Conservation (phyloP, 345 rosid species). For the Rubroshorea leprosula region DNA sequence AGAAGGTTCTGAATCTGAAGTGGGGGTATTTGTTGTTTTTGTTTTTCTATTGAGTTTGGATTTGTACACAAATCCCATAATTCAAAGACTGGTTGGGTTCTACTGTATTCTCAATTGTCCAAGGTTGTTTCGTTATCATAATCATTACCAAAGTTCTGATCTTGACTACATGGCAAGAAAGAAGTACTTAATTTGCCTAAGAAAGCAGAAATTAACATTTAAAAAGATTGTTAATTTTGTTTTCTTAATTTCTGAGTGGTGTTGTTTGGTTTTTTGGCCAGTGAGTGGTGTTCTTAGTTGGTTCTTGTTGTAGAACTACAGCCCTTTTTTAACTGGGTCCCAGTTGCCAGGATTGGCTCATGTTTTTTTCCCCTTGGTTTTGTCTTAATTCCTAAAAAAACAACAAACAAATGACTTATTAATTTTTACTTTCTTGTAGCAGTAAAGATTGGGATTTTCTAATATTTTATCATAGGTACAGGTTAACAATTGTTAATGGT, state of each 20-base stretch:
- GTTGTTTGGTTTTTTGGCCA: no score
- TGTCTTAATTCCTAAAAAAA: conserved; percentile 8
- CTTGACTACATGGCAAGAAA: no score
- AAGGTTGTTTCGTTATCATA: conserved; percentile 8
- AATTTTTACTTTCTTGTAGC: background rate
- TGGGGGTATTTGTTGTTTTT: background rate
- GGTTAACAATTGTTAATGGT: no score
- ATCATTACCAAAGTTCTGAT: conserved; percentile 5
- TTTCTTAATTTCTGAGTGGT: no score
- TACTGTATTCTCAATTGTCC: conserved; percentile 4
- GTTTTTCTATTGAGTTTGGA: background rate
- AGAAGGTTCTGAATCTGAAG: background rate
- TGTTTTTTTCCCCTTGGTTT: background rate
- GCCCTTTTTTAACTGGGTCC: conserved; percentile 20
- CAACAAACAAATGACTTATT: background rate
- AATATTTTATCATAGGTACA: background rate
- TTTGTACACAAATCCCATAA: conserved; percentile 13
- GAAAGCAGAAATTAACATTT: no score
- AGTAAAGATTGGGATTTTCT: no score
- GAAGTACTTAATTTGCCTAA: no score
- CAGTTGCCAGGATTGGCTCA: conserved; percentile 8
- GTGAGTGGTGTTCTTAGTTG: conserved; percentile 14
- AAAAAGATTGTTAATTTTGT: no score
- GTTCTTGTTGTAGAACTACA: background rate
- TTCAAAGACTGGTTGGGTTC: conserved; percentile 8